Evolutionary conservation across 495 filamentous ascomycete genomes (phyloP), one percentile per base, ranked within the genome.

Genomic region (Ramalina intermedia): DNA sequence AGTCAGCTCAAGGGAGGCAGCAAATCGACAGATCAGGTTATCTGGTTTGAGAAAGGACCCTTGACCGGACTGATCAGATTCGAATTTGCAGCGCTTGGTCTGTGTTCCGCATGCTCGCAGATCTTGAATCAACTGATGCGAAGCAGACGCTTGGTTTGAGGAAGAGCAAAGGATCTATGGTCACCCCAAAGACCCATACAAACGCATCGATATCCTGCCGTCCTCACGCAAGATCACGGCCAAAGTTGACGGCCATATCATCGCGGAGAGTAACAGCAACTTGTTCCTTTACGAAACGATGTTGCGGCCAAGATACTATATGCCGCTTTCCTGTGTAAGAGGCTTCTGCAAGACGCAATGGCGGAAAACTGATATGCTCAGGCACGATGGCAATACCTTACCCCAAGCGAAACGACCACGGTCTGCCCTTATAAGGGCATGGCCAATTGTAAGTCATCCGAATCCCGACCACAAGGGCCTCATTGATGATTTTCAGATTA

Each of bases 121-220:
- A 24, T 4, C 14, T 27, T 2, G 18, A 41, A 20, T 21, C 48
- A 21, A 5, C n/a, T 36, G 36, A 24, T 41, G 14, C 29, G 11
- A 45, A 13, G 23, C 27, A 61, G 72, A 76, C 52, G 64, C 66
- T 16, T 82, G 77, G 77, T 80, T 71, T 55, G 73, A 70, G 54
- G 79, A 83, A 64, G 76, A 79, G 48, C 61, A 63, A 18, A 69
- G 63, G 5, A 72, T 81, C 41, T 68, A 68, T 48, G 63, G 66
- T 5, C 79, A 82, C 53, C 72, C 79, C 6, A 80, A 78, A 50
- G 75, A 80, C 54, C 78, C 76, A 0, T 74, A 71, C 56, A 77
- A 76, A 48, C 69, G 78, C n/a, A 66, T 82, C 49, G 75, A 80
- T 39, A 68, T 70, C 50, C 52, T 79, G 12, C 58, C 62, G 11